These are phyloP conservation scores for Eurotiales sp. DNA, from an alignment of 2,329 filamentous ascomycete genomes.

Conservation along the genomic window DNA sequence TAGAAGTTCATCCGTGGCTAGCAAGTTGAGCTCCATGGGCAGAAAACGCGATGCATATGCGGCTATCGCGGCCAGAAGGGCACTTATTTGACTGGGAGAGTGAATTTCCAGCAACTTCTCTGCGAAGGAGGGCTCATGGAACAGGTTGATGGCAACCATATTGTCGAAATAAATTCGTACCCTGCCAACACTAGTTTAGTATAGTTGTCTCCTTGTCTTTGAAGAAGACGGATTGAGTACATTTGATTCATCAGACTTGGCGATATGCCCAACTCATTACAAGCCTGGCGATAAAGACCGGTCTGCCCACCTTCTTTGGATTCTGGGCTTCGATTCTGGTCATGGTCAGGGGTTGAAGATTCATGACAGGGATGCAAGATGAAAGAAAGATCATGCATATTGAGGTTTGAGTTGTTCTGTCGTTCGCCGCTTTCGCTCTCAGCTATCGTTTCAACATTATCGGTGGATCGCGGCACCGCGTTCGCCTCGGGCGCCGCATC, in stretches of 20 bases:
- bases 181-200: background rate
- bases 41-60: background rate
- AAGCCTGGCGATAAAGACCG: background rate
- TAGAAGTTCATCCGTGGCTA: background rate
- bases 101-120: background rate
- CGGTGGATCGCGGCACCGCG: no score
- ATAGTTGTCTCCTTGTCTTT: background rate
- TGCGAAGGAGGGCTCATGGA: background rate
- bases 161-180: background rate
- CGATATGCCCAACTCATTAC: background rate
- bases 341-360: conserved; percentile 13
- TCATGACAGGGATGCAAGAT: conserved; percentile 26
- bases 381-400: conserved; percentile 19
- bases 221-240: no score
- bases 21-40: background rate
- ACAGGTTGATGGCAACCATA: background rate
- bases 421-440: no score
- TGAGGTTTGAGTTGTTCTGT: no score
- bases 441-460: no score
- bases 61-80: background rate
- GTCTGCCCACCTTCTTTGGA: no score
- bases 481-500: no score
- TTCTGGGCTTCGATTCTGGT: no score
- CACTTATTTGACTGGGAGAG: background rate
- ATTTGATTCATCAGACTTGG: no score